These are phyloP conservation scores for Yamadazyma takamatsuzukensis DNA, from an alignment of 805 yeast genomes.

Conservation along the genomic window DNA sequence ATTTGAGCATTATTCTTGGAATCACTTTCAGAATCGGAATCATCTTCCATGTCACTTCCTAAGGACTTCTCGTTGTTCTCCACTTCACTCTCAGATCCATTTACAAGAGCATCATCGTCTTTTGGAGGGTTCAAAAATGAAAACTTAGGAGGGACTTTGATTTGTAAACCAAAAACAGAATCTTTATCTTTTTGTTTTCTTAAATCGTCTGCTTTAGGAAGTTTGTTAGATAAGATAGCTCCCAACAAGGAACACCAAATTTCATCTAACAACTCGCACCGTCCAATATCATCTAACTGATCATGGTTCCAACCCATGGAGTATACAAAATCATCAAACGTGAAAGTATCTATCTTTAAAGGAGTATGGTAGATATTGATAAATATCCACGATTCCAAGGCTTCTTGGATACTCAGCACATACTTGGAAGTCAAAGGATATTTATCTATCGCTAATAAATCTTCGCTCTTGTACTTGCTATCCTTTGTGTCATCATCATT, in stretches of 20 bases:
- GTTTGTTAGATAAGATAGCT: slow-evolving; percentile 45
- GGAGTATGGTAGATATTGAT: slow-evolving; percentile 66
- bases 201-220: slow-evolving; percentile 20
- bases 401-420: slow-evolving; percentile 31
- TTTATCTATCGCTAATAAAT: slow-evolving; percentile 9
- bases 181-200: slow-evolving; percentile 35
- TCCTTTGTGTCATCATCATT: slow-evolving; percentile 4
- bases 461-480: slow-evolving; percentile 3
- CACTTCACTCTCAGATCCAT: slow-evolving; percentile 19
- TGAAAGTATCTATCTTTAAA: slow-evolving; percentile 63
- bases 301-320: slow-evolving; percentile 47
- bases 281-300: slow-evolving; percentile 36
- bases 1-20: slow-evolving; percentile 8
- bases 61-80: slow-evolving; percentile 15
- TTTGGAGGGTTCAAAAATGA: slow-evolving; percentile 19
- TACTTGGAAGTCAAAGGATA: slow-evolving; percentile 9
- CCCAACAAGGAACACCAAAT: slow-evolving; percentile 64
- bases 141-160: slow-evolving; percentile 27
- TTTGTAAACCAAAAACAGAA: slow-evolving; percentile 27
- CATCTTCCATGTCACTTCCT: slow-evolving; percentile 17
- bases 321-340: slow-evolving; percentile 73
- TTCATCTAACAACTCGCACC: slow-evolving; percentile 58
- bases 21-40: slow-evolving; percentile 11
- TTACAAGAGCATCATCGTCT: slow-evolving; percentile 15
- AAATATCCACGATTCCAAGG: slow-evolving; percentile 73